Evolutionary conservation across 306 rosid genomes (phyloP).

Genomic region (Begonia peltatifolia): DNA sequence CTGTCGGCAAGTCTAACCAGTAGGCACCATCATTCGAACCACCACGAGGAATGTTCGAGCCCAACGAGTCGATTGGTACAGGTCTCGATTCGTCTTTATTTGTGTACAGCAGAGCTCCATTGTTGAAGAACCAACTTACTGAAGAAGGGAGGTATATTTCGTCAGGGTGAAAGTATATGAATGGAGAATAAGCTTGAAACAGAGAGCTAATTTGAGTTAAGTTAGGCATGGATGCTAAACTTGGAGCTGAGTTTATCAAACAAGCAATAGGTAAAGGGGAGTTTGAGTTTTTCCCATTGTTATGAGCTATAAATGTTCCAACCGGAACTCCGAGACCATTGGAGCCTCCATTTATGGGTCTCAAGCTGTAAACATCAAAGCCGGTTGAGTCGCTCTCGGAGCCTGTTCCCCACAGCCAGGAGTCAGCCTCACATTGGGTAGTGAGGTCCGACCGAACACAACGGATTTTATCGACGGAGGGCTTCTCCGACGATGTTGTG

Average conservation of each 20-base stretch:
- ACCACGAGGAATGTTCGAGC: slow-evolving; percentile 55
- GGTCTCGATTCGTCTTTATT: slow-evolving; percentile 33
- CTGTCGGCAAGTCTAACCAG: slow-evolving; percentile 57
- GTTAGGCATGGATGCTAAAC: slow-evolving; percentile 38
- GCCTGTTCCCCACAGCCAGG: slow-evolving; percentile 49
- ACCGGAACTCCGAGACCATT: slow-evolving; percentile 34
- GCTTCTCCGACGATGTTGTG: slow-evolving; percentile 39
- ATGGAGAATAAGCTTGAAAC: slow-evolving; percentile 39
- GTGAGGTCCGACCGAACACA: slow-evolving; percentile 56
- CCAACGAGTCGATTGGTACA: slow-evolving; percentile 22
- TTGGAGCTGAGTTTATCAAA: slow-evolving; percentile 35
- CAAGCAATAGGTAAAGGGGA: slow-evolving; percentile 21
- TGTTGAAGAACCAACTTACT: slow-evolving; percentile 44
- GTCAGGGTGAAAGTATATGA: slow-evolving; percentile 45
- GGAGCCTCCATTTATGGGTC: slow-evolving; percentile 39
- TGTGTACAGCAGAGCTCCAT: slow-evolving; percentile 45
- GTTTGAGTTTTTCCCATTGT: slow-evolving; percentile 2
- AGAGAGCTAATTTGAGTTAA: slow-evolving; percentile 28
- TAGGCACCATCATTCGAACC: slow-evolving; percentile 36
- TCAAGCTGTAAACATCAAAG: slow-evolving; percentile 29
- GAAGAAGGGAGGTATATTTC: slow-evolving; percentile 53
- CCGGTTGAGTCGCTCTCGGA: slow-evolving; percentile 12
- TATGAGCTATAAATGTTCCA: slow-evolving; percentile 44
- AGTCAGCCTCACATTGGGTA: slow-evolving; percentile 29
- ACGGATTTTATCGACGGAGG: slow-evolving; percentile 36